Evolutionary conservation across 2,329 filamentous ascomycete genomes (phyloP).

Genomic region (Microcera coccophila): DNA sequence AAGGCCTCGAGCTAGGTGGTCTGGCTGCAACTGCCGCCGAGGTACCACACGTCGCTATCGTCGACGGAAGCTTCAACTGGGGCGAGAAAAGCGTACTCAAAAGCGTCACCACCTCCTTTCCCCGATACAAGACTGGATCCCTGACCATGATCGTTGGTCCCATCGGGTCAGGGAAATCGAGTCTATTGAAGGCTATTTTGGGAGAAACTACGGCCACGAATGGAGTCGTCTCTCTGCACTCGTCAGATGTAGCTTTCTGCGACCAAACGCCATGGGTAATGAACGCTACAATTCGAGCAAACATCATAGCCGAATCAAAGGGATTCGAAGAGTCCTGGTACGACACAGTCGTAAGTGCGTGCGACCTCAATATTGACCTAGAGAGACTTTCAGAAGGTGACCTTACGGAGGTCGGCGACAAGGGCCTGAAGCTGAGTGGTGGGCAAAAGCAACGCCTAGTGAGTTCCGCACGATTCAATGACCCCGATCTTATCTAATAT

Average conservation of each 20-base stretch:
- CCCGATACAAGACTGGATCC: constrained; percentile 16
- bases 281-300: constrained; percentile 33
- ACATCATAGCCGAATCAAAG: constrained; percentile 32
- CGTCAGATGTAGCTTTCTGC: constrained; percentile 27
- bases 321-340: constrained; percentile 32
- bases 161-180: constrained; percentile 32
- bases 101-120: constrained; percentile 23
- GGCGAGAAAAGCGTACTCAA: constrained; percentile 23
- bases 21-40: constrained; percentile 2
- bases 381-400: constrained; percentile 20
- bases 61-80: constrained; percentile 27
- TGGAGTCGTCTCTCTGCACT: constrained; percentile 22
- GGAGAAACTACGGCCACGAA: constrained; percentile 23
- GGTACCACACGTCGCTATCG: constrained; percentile 15
- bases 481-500: neutral
- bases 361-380: constrained; percentile 32
- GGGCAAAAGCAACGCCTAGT: constrained; percentile 35
- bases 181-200: constrained; percentile 28
- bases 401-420: constrained; percentile 28
- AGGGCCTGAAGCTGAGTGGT: constrained; percentile 33
- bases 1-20: constrained; percentile 8
- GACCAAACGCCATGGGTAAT: constrained; percentile 32
- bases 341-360: constrained; percentile 30
- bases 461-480: constrained; percentile 4
- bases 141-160: constrained; percentile 31